phyloP scores from a whole-genome alignment of 176 grass and related monocot genomes.

The Alopecurus myosuroides region DNA sequence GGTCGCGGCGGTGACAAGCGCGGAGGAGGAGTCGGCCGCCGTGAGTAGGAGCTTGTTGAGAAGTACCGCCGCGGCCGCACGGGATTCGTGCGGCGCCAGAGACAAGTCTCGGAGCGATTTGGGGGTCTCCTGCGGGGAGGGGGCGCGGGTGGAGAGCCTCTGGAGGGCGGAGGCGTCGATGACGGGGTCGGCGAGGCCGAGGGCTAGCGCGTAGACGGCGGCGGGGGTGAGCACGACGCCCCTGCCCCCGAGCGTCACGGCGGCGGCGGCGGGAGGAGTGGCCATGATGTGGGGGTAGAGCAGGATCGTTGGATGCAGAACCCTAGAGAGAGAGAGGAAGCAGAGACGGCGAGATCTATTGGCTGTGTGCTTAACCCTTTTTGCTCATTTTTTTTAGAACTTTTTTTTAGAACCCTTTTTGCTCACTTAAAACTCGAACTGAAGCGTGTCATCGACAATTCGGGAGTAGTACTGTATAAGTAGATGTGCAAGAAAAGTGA shows the following conservation, averaged over 20 bases:
- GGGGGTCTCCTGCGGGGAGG: slow-evolving; percentile 28
- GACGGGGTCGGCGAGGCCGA: slow-evolving; percentile 20
- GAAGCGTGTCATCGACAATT: neutral
- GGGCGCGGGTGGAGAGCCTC: slow-evolving; percentile 44
- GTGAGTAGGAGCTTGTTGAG: slow-evolving; percentile 83
- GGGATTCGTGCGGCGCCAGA: slow-evolving; percentile 37
- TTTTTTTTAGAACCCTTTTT: too few relatives aligned
- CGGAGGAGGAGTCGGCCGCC: slow-evolving; percentile 35
- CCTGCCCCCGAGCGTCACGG: slow-evolving; percentile 63
- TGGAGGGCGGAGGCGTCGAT: slow-evolving; percentile 75
- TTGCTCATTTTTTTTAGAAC: too few relatives aligned
- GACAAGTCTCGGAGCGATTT: neutral
- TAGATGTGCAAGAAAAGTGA: neutral
- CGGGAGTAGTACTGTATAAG: too few relatives aligned
- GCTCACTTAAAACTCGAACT: neutral
- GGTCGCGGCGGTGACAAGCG: slow-evolving; percentile 33
- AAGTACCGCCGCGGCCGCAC: slow-evolving; percentile 59
- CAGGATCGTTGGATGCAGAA: slow-evolving; percentile 17
- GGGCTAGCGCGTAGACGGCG: slow-evolving; percentile 53
- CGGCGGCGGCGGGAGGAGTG: slow-evolving; percentile 19
- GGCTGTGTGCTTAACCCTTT: slow-evolving; percentile 16
- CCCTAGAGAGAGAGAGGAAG: slow-evolving; percentile 37
- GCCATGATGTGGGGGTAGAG: slow-evolving; percentile 14
- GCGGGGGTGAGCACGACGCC: slow-evolving; percentile 45
- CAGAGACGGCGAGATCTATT: neutral